Evolutionary conservation across 23 red algal genomes (phyloP), one percentile per base, ranked within the genome.

Genomic region (Rhodosorus marinus): DNA sequence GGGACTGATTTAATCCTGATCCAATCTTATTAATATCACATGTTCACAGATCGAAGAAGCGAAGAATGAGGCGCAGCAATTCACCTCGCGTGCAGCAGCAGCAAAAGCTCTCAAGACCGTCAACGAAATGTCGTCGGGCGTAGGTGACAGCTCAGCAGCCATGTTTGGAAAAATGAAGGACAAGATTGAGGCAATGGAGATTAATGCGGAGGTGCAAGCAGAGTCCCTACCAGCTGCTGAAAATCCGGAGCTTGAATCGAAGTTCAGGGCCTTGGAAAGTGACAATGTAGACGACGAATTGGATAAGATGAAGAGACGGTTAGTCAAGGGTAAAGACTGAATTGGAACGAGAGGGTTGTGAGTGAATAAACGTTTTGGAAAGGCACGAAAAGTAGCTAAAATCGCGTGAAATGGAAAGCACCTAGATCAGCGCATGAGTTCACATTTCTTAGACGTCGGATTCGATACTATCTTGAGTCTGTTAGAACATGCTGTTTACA

Each of bases 111-210:
- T 54, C 2, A 54, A 49, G 41, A 70, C 56, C 14, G 65, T 70
- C 8, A 70, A 70, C 42, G 65, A 70, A 17, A 70, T 70, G 65
- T 33, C 30, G 6, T 70, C 65, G 2, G 65, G 56, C 1, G 55
- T 58, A 30, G 60, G 51, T 1, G 47, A 35, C 29, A 57, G 29
- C 4, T 50, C 65, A n/a, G 29, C 60, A 26, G 20, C 31, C 22
- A 54, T 54, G 33, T 70, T 70, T 46, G 65, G 60, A 33, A 41
- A 54, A 21, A 70, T 70, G 65, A 41, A 70, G 35, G 51, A 54
- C 3, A 70, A 70, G 55, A 54, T 70, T 8, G 65, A 70, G 35
- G 49, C 33, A 28, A 29, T 70, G 65, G 65, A 70, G 35, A 59
- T 35, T 1, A 41, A 40, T 31, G 65, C 65, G 1, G 65, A 70